These are phyloP conservation scores for Apophysomyces sp. DNA, from an alignment of 371 early-diverging fungal genomes.

Conservation along the genomic window DNA sequence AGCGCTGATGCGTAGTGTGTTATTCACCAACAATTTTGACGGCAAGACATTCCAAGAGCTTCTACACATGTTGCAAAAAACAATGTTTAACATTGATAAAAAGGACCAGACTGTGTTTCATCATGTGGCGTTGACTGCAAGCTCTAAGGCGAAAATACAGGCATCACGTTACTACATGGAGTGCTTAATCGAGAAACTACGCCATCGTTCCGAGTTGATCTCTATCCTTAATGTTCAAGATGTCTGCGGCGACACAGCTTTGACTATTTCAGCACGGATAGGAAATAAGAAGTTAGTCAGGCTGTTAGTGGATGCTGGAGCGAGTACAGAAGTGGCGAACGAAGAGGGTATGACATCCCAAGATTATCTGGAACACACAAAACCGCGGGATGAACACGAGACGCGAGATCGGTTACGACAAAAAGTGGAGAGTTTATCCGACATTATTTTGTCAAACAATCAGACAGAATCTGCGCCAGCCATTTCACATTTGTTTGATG, in stretches of 20 bases:
- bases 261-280: slow-evolving; percentile 80
- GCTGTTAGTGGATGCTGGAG: slow-evolving; percentile 81
- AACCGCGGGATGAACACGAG: slow-evolving; percentile 10
- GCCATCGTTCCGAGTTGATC: slow-evolving; percentile 49
- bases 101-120: slow-evolving; percentile 85
- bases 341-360: slow-evolving; percentile 68
- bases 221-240: slow-evolving; percentile 81
- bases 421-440: slow-evolving; percentile 13
- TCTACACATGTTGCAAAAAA: slow-evolving; percentile 72
- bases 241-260: slow-evolving; percentile 83
- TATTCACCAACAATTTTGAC: slow-evolving; percentile 85
- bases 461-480: slow-evolving; percentile 2
- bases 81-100: slow-evolving; percentile 73
- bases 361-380: slow-evolving; percentile 38
- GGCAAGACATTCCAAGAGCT: slow-evolving; percentile 72
- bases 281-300: slow-evolving; percentile 73
- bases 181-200: slow-evolving; percentile 49
- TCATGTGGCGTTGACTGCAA: slow-evolving; percentile 79
- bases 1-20: slow-evolving; percentile 84
- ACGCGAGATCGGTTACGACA: slow-evolving; percentile 14
- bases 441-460: slow-evolving; percentile 8
- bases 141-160: slow-evolving; percentile 65
- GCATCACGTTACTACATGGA: slow-evolving; percentile 86
- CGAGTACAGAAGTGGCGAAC: slow-evolving; percentile 73
- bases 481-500: slow-evolving; percentile 12